Evolutionary conservation across 225 moss, liverwort and hornwort genomes (phyloP).

Genomic region (Lunularia cruciata): DNA sequence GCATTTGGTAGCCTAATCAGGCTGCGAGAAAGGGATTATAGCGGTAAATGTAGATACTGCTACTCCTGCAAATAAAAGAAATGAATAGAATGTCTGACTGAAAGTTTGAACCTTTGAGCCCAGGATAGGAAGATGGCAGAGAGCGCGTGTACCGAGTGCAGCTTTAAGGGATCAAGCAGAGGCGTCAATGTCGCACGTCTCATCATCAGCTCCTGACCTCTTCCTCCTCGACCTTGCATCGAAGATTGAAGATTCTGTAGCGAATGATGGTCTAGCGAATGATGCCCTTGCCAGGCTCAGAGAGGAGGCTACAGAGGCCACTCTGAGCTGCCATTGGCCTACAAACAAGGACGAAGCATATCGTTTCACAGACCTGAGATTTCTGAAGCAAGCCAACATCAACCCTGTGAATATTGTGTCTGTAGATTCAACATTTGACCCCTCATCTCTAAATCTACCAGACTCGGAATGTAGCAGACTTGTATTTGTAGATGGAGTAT

Average conservation of each 20-base stretch:
- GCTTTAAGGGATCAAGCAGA: constrained; percentile 87
- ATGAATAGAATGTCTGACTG: too few species aligned
- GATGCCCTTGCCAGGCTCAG: constrained; percentile 63
- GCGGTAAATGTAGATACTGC: background rate
- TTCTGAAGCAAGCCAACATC: constrained; percentile 63
- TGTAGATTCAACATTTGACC: constrained; percentile 12
- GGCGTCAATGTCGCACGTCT: constrained; percentile 47
- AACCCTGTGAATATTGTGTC: constrained; percentile 43
- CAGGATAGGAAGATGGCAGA: constrained; percentile 20
- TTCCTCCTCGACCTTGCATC: constrained; percentile 92
- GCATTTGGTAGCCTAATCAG: too few species aligned
- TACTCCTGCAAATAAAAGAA: background rate
- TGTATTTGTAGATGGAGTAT: constrained; percentile 68
- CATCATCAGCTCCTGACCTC: constrained; percentile 60
- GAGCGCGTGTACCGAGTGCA: constrained; percentile 11
- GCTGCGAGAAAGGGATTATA: too few species aligned
- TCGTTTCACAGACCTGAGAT: constrained; percentile 86
- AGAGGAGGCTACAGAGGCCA: constrained; percentile 74
- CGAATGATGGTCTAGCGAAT: constrained; percentile 34
- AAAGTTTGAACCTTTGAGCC: constrained; percentile 14
- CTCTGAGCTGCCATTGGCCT: constrained; percentile 75
- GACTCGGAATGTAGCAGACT: constrained; percentile 53
- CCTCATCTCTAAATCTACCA: constrained; percentile 32
- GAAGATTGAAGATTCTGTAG: constrained; percentile 73
- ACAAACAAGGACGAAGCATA: constrained; percentile 68